phyloP scores from a whole-genome alignment of 306 rosid species.

The Quercus glauca region DNA sequence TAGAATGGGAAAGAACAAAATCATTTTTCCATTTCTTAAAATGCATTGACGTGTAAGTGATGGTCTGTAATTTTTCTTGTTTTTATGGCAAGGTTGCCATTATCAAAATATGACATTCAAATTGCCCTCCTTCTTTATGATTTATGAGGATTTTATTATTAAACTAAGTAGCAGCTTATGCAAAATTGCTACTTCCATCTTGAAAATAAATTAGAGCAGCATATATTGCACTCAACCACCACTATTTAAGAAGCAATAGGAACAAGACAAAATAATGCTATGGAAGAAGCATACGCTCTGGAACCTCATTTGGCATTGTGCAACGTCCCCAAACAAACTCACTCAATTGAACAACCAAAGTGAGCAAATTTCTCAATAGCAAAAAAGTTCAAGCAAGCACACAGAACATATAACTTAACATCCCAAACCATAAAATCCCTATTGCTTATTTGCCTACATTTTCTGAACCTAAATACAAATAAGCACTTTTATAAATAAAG shows the following conservation, averaged over 20 bases:
- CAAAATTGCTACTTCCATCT: not conserved
- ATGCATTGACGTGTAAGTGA: not conserved
- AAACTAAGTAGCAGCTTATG: not conserved
- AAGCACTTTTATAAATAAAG: not conserved
- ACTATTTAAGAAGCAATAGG: conserved; percentile 13
- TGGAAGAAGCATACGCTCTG: conserved; percentile 61
- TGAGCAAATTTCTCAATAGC: not conserved
- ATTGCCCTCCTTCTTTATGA: not conserved
- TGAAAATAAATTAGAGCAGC: not conserved
- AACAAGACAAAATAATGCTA: conserved; percentile 11
- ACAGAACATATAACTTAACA: no score
- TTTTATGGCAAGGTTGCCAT: not conserved
- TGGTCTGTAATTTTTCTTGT: not conserved
- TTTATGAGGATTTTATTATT: not conserved
- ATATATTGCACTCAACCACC: conserved; percentile 10
- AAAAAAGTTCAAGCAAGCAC: no score
- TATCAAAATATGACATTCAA: not conserved
- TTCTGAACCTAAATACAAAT: not conserved
- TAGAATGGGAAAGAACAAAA: not conserved
- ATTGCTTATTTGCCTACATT: not conserved
- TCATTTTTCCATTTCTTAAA: not conserved
- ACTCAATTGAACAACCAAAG: not conserved
- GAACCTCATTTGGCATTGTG: conserved; percentile 10
- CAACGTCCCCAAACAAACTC: not conserved
- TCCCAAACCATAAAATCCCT: no score